These are phyloP conservation scores for Pholiota microspora DNA, from an alignment of 768 basidiomycete genomes.

Conservation along the genomic window DNA sequence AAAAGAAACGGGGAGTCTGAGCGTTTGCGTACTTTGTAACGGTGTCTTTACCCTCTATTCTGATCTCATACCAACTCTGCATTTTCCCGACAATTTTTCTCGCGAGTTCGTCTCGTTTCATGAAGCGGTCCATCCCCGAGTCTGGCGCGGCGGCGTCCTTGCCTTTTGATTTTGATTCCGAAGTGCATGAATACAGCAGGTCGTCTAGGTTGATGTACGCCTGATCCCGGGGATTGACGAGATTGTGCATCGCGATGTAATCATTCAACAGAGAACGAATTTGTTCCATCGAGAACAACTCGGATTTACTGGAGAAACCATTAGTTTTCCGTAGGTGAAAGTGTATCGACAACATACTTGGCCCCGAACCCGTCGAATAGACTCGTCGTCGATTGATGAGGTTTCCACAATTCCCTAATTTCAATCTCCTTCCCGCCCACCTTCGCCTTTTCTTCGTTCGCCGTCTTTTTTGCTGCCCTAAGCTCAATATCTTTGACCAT, in stretches of 20 bases:
- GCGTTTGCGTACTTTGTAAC: constrained; percentile 53
- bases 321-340: background rate
- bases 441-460: constrained; percentile 47
- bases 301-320: constrained; percentile 37
- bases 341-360: constrained; percentile 44
- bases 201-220: constrained; percentile 70
- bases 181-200: constrained; percentile 34
- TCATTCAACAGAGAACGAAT: constrained; percentile 55
- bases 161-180: constrained; percentile 28
- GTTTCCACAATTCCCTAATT: constrained; percentile 76
- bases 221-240: constrained; percentile 66
- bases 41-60: constrained; percentile 50
- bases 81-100: constrained; percentile 58
- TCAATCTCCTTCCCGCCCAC: constrained; percentile 49
- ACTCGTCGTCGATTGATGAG: constrained; percentile 49
- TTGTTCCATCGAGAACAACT: constrained; percentile 55
- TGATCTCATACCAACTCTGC: constrained; percentile 76
- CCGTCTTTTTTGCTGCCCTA: constrained; percentile 59
- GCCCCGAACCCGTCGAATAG: constrained; percentile 66
- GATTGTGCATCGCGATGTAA: constrained; percentile 59
- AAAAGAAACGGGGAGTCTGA: background rate
- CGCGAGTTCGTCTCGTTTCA: constrained; percentile 65
- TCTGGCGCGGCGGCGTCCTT: constrained; percentile 23
- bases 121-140: constrained; percentile 38
- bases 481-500: constrained; percentile 69